Base-by-base conservation (phyloP, 2,329 filamentous ascomycete species). In the Pseudocercospora macadamiae region DNA sequence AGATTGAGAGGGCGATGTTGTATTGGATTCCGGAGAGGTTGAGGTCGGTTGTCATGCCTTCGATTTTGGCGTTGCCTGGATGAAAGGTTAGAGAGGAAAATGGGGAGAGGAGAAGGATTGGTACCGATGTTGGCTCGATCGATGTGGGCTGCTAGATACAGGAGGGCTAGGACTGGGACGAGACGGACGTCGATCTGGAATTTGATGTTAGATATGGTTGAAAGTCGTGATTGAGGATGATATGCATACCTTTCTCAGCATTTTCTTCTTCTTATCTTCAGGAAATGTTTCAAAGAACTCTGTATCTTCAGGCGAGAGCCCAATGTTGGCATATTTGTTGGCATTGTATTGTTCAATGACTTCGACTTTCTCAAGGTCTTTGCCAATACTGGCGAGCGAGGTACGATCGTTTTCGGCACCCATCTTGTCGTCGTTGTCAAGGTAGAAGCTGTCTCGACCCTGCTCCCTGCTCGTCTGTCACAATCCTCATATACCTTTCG, bases 141-240 rank as follows among this genome's bases (percentile, higher is more conserved):
- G 16, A 81, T 69, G 54, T 80, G 80, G 2, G 76, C 72, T 34
- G 77, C 68, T 3, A 80, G 66, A 58, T 78, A 80, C 0, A 83
- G 69, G 3, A 80, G 47, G 39, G 74, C 77, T 7, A 83, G 70
- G 14, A 80, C 76, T 0, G 82, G 81, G 6, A 83, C 69, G 26
- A 84, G 73, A 45, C 77, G 74, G 10, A 80, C 59, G 61, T 83
- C 81, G 53, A 76, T 74, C 70, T 48, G 19, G 16, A 39, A n/a
- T n/a, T 25, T 16, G 16, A n/a, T n/a, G n/a, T n/a, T n/a, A n/a
- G n/a, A n/a, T n/a, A n/a, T n/a, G n/a, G n/a, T n/a, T n/a, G n/a
- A n/a, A n/a, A n/a, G n/a, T n/a, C n/a, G n/a, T n/a, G n/a, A n/a
- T n/a, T n/a, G n/a, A n/a, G n/a, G n/a, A n/a, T n/a, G n/a, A n/a